Percentiles rank a stretch among this genome's conserved stretches.
phyloP scores from a whole-genome alignment of 1,284 basidiomycete genomes.

The Bjerkandera adusta region DNA sequence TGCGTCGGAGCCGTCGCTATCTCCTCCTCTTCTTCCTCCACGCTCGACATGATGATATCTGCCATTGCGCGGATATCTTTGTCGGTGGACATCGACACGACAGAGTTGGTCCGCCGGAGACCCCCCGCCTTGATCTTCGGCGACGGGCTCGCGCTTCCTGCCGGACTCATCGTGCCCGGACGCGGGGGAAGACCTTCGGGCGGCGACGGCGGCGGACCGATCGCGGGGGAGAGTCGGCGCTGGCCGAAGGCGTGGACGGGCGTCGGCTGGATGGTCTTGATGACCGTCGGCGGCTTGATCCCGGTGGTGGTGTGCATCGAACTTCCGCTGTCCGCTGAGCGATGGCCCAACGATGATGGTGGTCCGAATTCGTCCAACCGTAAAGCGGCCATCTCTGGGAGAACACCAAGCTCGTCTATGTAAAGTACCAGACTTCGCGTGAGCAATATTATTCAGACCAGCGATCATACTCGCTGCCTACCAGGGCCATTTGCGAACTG shows the following conservation, averaged over 20 bases:
- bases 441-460: conserved; percentile 5
- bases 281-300: background rate
- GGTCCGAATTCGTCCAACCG: no score
- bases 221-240: background rate
- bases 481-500: conserved; percentile 17
- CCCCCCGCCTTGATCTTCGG: background rate
- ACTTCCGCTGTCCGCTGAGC: conserved; percentile 6
- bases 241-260: background rate
- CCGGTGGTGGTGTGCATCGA: conserved; percentile 4
- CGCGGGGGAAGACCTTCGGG: conserved; percentile 4
- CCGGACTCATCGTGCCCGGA: background rate
- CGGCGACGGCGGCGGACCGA: conserved; percentile 1
- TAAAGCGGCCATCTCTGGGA: no score
- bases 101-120: conserved; percentile 13
- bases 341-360: background rate
- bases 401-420: no score
- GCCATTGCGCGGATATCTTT: conserved; percentile 33
- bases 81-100: conserved; percentile 31
- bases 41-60: conserved; percentile 29
- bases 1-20: background rate
- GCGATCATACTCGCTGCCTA: conserved; percentile 12
- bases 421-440: background rate
- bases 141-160: no score
- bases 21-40: conserved; percentile 14
- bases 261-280: background rate